Evolutionary conservation across 2,329 filamentous ascomycete species (phyloP), one percentile per base, ranked within the genome.

Genomic region (Sarocladium brachiariae): DNA sequence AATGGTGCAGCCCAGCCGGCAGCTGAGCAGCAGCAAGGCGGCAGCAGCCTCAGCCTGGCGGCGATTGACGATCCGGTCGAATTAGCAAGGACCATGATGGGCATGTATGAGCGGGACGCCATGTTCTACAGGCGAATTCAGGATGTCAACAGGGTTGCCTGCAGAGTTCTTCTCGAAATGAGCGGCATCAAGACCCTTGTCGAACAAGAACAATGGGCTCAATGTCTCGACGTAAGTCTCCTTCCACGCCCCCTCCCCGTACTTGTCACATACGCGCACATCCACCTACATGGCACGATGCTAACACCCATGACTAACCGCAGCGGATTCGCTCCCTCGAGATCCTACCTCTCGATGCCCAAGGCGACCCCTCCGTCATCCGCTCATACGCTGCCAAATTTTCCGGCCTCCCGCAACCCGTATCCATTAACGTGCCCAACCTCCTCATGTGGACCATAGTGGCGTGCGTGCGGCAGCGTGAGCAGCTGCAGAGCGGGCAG

Each of bases 391-490:
- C 92, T 1, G 83, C 88, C 59, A 85, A 84, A 54, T 97, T 99
- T 70, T 80, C 88, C 14, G 76, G 78, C 2, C 78, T 95, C 35
- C 81, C 89, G 3, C 82, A 89, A 57, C 81, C 90, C 7, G 87
- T 99, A 35, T 86, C 91, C 2, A 84, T 89, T 64, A 95, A 93
- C 61, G 84, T 96, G 59, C 92, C 92, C 16, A 89, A 92, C 66
- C 76, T 97, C 55, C 78, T 99, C 55, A 86, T 96, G 72, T 97
- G 93, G 93, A 89, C 89, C 47, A 89, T 99, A 57, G 79, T 86
- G 37, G 90, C 87, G 70, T 95, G 91, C 68, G 84, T 86, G 47
- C 80, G 83, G 51, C 86, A 96, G 68, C 81, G 88, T 55, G 84
- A 87, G 59, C 74, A 83, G 54, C 76, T 95, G 21, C 77, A 78